Conservation (phyloP, 2,329 filamentous ascomycete genomes). For the Monilinia vaccinii-corymbosi region DNA sequence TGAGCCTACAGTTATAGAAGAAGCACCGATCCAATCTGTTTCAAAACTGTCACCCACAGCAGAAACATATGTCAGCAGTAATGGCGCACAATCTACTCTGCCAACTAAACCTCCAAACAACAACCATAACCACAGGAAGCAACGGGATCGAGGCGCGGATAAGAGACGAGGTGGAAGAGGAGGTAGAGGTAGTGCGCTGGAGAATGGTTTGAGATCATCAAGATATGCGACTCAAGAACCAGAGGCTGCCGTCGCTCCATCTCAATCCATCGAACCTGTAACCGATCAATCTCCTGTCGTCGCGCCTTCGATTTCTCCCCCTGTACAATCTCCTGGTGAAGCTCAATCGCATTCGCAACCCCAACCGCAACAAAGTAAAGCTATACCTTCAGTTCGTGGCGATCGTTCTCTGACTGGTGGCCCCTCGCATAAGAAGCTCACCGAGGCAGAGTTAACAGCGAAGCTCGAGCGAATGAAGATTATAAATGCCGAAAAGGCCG, state of each 20-base stretch:
- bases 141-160: slow-evolving; percentile 12
- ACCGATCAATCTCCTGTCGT: background rate
- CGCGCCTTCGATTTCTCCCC: background rate
- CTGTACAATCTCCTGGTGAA: background rate
- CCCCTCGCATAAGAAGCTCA: slow-evolving; percentile 48
- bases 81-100: background rate
- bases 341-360: slow-evolving; percentile 5
- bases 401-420: slow-evolving; percentile 46
- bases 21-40: background rate
- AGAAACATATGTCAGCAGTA: background rate
- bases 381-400: slow-evolving; percentile 39
- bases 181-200: slow-evolving; percentile 10
- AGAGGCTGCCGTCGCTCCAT: background rate
- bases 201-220: slow-evolving; percentile 18
- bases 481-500: slow-evolving; percentile 49
- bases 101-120: background rate
- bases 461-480: slow-evolving; percentile 53
- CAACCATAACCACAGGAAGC: background rate
- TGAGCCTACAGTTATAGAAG: slow-evolving; percentile 17
- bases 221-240: slow-evolving; percentile 17
- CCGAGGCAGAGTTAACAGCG: slow-evolving; percentile 52
- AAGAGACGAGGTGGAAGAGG: slow-evolving; percentile 11
- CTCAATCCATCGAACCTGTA: background rate
- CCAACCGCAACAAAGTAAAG: slow-evolving; percentile 8
- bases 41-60: background rate